A percentile compares a stretch with the other conserved stretches of the same genome.
These are phyloP conservation scores for Neckera pumila DNA, from an alignment of 225 moss, liverwort and hornwort species.

Conservation along the genomic window DNA sequence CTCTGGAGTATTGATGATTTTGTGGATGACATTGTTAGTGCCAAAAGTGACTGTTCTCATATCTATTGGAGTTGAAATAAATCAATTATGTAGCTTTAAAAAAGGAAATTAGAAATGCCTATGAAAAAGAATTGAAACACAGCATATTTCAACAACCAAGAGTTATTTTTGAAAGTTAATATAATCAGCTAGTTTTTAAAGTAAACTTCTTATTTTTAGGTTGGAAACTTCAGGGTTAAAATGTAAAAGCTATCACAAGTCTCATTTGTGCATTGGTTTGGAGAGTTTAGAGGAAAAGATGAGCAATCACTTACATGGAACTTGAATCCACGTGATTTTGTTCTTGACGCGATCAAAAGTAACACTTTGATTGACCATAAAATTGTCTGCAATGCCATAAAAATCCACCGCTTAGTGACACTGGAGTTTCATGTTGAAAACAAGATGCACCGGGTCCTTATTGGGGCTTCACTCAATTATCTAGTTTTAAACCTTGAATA, in stretches of 20 bases:
- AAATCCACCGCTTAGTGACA: not conserved
- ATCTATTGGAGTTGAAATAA: not conserved
- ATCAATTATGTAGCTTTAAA: not conserved
- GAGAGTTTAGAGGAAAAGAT: not conserved
- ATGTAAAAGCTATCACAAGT: not conserved
- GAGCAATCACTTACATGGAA: conserved; percentile 15
- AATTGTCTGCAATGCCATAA: conserved; percentile 30
- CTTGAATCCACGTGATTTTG: conserved; percentile 35
- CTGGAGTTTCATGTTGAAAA: not conserved
- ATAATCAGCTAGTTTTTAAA: not conserved
- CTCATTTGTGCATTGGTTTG: not conserved
- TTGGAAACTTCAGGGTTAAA: not conserved
- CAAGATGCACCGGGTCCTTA: not conserved
- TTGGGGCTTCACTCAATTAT: too few species aligned
- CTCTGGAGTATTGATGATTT: not conserved
- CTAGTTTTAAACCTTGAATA: not conserved
- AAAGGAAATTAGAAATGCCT: too few species aligned
- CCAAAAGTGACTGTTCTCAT: not conserved
- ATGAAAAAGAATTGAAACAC: not conserved
- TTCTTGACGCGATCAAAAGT: conserved; percentile 31
- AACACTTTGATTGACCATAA: conserved; percentile 33
- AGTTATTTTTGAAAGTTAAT: too few species aligned
- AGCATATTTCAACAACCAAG: not conserved
- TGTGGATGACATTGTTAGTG: not conserved
- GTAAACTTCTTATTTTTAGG: not conserved